Evolutionary conservation across 2,329 filamentous ascomycete genomes (phyloP).

Genomic region (Mycocentrospora acerina): DNA sequence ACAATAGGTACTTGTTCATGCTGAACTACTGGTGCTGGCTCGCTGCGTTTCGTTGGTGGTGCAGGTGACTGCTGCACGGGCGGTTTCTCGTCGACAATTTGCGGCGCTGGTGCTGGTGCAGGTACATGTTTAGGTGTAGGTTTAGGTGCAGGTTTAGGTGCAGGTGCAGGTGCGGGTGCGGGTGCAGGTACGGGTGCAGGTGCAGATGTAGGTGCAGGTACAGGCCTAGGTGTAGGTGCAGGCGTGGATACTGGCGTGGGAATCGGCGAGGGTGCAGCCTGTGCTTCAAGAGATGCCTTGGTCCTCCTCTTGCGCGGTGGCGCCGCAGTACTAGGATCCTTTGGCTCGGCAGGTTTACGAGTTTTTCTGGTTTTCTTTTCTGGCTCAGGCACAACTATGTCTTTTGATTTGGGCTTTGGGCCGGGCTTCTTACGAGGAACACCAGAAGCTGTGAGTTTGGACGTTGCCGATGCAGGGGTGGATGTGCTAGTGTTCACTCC

Average conservation of each 20-base stretch:
- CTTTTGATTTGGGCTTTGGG: conserved; percentile 45
- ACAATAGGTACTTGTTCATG: conserved; percentile 30
- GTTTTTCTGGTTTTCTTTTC: conserved; percentile 50
- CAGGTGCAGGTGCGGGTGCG: no score
- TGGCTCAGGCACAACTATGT: conserved; percentile 35
- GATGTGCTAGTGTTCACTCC: conserved; percentile 27
- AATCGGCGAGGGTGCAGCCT: conserved; percentile 19
- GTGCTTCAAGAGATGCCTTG: conserved; percentile 41
- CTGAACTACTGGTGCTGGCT: conserved; percentile 24
- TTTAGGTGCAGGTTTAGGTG: conserved; percentile 7
- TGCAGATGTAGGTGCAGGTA: no score
- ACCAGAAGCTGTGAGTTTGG: conserved; percentile 37
- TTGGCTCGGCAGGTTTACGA: conserved; percentile 47
- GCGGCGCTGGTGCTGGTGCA: conserved; percentile 19
- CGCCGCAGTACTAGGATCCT: conserved; percentile 51
- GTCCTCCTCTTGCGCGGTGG: conserved; percentile 53
- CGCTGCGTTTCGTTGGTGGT: conserved; percentile 33
- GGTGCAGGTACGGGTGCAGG: no score
- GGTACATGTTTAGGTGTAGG: conserved; percentile 8
- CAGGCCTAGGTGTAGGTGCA: no score
- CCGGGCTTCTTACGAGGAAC: conserved; percentile 45
- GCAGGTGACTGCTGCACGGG: conserved; percentile 24
- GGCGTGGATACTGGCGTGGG: conserved; percentile 8
- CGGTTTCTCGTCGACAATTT: conserved; percentile 27
- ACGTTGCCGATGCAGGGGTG: conserved; percentile 33